Percentiles rank a stretch among this genome's conserved stretches.
Evolutionary conservation across 177 flowering plant species (phyloP).

Genomic region (Vitis hybrid): DNA sequence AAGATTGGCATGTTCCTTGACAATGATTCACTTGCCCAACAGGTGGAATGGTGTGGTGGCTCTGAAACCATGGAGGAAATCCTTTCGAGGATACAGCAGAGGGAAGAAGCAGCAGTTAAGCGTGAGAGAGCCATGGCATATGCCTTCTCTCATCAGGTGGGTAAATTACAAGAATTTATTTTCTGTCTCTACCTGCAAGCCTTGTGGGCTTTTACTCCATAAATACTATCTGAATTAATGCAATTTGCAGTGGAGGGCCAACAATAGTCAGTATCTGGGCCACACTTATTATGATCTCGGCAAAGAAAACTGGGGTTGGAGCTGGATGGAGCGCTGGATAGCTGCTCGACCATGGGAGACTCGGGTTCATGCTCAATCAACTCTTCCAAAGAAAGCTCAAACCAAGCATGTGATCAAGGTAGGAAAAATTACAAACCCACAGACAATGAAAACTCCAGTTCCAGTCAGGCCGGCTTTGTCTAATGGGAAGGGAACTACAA

Average conservation of each 20-base stretch:
- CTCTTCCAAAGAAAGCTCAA: conserved; percentile 8
- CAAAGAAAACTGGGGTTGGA: conserved; percentile 35
- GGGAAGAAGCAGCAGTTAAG: conserved; percentile 35
- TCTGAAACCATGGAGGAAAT: conserved; percentile 41
- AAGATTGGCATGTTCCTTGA: background rate
- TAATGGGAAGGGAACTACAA: conserved; percentile 14
- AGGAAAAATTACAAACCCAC: conserved; percentile 6
- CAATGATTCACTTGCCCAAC: background rate
- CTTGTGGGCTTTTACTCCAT: background rate
- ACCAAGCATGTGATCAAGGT: conserved; percentile 9
- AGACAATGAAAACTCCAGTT: conserved; percentile 1
- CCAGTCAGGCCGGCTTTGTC: conserved; percentile 3
- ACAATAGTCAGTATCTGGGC: conserved; percentile 28
- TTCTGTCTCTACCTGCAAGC: background rate
- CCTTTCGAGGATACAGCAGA: conserved; percentile 32
- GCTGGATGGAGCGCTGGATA: conserved; percentile 37
- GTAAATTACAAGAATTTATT: background rate
- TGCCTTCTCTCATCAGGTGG: conserved; percentile 36
- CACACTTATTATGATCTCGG: conserved; percentile 25
- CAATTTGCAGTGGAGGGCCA: conserved; percentile 37
- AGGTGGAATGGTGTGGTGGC: conserved; percentile 38
- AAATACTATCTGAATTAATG: background rate
- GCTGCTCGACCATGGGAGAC: conserved; percentile 38
- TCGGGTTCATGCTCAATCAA: conserved; percentile 12
- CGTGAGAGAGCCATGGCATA: conserved; percentile 36